Percentiles rank a stretch among this genome's conserved stretches.
Conservation (phyloP, 1,139 yeast genomes). For the Saccharomycopsis hybrid region DNA sequence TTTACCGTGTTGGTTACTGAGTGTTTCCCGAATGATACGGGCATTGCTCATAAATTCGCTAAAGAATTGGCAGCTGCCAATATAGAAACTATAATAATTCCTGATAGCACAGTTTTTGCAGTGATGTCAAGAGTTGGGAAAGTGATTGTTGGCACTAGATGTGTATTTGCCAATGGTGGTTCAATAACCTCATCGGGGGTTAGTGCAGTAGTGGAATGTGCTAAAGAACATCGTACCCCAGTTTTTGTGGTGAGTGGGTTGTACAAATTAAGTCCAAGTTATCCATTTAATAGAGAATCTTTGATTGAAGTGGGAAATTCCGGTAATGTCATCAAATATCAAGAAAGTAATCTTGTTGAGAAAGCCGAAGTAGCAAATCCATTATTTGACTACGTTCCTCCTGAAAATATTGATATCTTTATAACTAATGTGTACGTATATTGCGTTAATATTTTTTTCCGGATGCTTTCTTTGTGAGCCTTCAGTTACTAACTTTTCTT, state of each 20-base stretch:
- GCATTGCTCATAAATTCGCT: constrained; percentile 72
- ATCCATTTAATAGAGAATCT: constrained; percentile 87
- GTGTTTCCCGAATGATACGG: constrained; percentile 81
- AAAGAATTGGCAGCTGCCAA: constrained; percentile 74
- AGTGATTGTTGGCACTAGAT: constrained; percentile 84
- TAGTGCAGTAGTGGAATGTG: constrained; percentile 91
- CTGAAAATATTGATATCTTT: constrained; percentile 90
- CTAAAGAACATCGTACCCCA: constrained; percentile 90
- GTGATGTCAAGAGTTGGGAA: constrained; percentile 97
- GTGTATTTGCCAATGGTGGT: constrained; percentile 96
- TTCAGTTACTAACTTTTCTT: constrained; percentile 23
- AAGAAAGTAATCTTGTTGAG: constrained; percentile 46
- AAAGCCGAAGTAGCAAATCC: constrained; percentile 87
- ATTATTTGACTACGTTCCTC: constrained; percentile 85
- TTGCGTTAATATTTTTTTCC: background rate
- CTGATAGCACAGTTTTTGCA: constrained; percentile 89
- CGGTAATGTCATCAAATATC: constrained; percentile 70
- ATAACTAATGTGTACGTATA: constrained; percentile 66
- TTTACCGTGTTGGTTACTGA: constrained; percentile 93
- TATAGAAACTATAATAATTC: constrained; percentile 84
- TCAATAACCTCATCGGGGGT: constrained; percentile 87
- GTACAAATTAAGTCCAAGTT: constrained; percentile 86
- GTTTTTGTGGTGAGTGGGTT: constrained; percentile 94
- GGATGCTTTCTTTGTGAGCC: background rate
- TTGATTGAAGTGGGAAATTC: constrained; percentile 92